Conservation (phyloP, 2,329 filamentous ascomycete genomes). For the Botrytis medusae region DNA sequence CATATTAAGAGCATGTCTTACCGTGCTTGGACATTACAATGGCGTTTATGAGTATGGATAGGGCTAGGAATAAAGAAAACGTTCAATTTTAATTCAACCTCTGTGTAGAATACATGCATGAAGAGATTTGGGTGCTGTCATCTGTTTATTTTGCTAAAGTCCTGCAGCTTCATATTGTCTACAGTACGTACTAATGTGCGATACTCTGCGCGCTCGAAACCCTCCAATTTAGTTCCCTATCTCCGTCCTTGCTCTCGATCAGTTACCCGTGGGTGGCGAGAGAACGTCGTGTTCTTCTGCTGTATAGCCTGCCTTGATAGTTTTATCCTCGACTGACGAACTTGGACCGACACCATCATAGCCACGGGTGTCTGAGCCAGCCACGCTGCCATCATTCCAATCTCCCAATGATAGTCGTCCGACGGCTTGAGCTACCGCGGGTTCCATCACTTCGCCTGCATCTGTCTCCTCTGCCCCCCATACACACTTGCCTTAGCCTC, state of each 20-base stretch:
- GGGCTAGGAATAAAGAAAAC: constrained; percentile 21
- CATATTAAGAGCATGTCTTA: constrained; percentile 25
- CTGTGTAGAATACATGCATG: neutral
- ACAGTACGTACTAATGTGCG: neutral
- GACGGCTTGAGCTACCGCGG: neutral
- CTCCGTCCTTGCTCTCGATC: neutral
- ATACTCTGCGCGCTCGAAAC: neutral
- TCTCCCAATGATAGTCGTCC: neutral
- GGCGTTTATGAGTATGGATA: constrained; percentile 24
- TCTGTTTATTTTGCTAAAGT: neutral
- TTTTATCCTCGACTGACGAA: neutral
- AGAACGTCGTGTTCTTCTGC: neutral
- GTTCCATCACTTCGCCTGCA: neutral
- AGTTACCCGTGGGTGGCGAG: neutral
- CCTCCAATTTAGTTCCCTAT: neutral
- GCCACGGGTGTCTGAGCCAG: neutral
- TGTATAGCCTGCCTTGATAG: neutral
- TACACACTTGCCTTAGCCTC: neutral
- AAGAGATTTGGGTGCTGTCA: neutral
- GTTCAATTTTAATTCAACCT: constrained; percentile 15
- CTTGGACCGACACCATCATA: neutral
- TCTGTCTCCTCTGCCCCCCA: neutral
- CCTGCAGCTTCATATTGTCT: neutral
- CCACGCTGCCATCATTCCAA: neutral
- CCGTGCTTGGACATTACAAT: constrained; percentile 21